These are phyloP conservation scores for Entomortierella lignicola DNA, from an alignment of 192 early-diverging fungal species.

Conservation along the genomic window DNA sequence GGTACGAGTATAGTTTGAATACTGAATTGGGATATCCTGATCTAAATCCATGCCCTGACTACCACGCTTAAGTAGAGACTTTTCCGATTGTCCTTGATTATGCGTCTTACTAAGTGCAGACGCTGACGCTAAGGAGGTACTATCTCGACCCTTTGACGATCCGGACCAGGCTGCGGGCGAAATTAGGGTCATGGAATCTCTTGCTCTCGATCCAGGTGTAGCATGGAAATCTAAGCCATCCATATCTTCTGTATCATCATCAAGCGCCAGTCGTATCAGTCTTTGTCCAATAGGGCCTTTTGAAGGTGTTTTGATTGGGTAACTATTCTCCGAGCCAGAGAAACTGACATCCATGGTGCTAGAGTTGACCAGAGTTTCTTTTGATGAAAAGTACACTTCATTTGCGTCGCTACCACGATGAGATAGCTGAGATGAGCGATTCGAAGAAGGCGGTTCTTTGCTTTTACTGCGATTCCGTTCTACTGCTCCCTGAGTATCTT, in stretches of 20 bases:
- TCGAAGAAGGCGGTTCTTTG: not conserved
- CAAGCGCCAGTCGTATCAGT: not conserved
- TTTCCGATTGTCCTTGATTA: not conserved
- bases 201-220: constrained; percentile 21
- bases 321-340: not conserved
- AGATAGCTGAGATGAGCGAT: not conserved
- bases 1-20: constrained; percentile 11
- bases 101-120: not conserved
- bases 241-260: not conserved
- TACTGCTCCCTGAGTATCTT: not conserved
- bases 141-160: not conserved
- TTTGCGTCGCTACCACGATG: not conserved
- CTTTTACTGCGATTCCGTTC: not conserved
- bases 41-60: constrained; percentile 12
- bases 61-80: not conserved
- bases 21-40: constrained; percentile 2
- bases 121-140: not conserved
- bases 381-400: not conserved
- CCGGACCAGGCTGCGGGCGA: constrained; percentile 14
- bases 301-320: not conserved
- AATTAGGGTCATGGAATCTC: constrained; percentile 34
- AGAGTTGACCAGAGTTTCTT: not conserved
- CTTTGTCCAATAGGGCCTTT: not conserved
- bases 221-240: not conserved
- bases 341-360: not conserved